Evolutionary conservation across 192 early-diverging fungal genomes (phyloP).

Genomic region (Coemansia erecta): DNA sequence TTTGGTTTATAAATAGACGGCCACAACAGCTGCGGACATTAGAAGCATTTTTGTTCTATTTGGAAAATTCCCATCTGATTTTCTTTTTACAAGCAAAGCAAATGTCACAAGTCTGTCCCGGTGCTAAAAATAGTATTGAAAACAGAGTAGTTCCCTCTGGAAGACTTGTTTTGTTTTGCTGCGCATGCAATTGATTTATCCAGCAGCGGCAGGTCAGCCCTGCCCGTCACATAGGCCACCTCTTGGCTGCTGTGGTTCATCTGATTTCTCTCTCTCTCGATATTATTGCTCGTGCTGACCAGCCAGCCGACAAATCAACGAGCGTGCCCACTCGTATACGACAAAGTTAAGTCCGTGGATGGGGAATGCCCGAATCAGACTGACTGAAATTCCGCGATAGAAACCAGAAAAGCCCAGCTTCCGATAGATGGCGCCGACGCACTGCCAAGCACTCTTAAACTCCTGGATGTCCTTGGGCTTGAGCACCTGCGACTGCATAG

Average conservation of each 20-base stretch:
- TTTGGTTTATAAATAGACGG: no score
- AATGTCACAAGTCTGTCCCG: not conserved
- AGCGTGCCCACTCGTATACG: conserved; percentile 66
- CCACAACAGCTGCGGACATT: no score
- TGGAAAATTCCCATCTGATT: no score
- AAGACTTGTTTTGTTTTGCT: no score
- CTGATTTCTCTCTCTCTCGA: not conserved
- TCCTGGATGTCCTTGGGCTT: conserved; percentile 39
- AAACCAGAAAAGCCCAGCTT: conserved; percentile 60
- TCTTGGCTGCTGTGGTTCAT: not conserved
- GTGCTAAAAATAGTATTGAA: no score
- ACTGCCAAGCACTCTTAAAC: conserved; percentile 52
- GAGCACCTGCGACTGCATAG: conserved; percentile 72
- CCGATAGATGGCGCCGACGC: conserved; percentile 54
- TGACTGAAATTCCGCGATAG: conserved; percentile 73
- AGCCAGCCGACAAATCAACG: conserved; percentile 37
- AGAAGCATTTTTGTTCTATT: no score
- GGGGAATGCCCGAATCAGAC: conserved; percentile 72
- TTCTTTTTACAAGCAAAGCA: not conserved
- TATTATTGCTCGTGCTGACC: conserved; percentile 16
- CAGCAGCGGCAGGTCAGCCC: no score
- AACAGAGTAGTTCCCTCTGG: no score
- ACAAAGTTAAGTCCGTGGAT: conserved; percentile 83
- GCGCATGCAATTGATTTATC: no score
- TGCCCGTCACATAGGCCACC: not conserved